A percentile compares a stretch with the other conserved stretches of the same genome.
Evolutionary conservation across 2,329 filamentous ascomycete genomes (phyloP).

Genomic region (Beauveria caledonica): DNA sequence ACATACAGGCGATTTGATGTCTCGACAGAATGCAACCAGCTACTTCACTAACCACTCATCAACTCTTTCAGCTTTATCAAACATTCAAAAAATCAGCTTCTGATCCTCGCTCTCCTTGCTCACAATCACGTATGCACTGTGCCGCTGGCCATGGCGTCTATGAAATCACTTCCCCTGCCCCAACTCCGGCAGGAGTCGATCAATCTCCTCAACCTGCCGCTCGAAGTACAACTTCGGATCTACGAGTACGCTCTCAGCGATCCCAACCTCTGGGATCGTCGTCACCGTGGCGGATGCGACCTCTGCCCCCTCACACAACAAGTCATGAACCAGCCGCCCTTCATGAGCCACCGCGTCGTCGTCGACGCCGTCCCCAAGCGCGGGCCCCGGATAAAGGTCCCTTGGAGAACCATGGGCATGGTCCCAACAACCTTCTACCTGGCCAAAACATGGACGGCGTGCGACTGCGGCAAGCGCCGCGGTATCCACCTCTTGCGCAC

Average conservation of each 20-base stretch:
- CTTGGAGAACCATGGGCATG: too few species aligned
- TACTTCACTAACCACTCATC: too few species aligned
- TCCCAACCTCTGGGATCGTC: not conserved
- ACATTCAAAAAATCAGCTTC: too few species aligned
- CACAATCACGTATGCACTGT: not conserved
- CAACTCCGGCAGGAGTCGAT: not conserved
- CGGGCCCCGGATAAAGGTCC: not conserved
- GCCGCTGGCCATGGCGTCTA: not conserved
- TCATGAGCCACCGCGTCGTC: not conserved
- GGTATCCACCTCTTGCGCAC: not conserved
- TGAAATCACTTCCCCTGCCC: too few species aligned
- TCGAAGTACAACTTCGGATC: not conserved
- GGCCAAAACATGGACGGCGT: not conserved
- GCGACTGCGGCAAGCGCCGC: not conserved
- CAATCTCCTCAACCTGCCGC: not conserved
- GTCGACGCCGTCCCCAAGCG: not conserved
- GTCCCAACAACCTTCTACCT: not conserved
- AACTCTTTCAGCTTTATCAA: too few species aligned
- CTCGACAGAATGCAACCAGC: too few species aligned
- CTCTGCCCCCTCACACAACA: not conserved
- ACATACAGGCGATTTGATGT: too few species aligned
- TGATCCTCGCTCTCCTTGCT: not conserved
- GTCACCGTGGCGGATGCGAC: not conserved
- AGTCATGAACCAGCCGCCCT: not conserved
- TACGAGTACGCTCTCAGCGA: not conserved